Evolutionary conservation across 2,329 filamentous ascomycete genomes (phyloP), one percentile per base, ranked within the genome.

Genomic region (Diplocarpon rosae): DNA sequence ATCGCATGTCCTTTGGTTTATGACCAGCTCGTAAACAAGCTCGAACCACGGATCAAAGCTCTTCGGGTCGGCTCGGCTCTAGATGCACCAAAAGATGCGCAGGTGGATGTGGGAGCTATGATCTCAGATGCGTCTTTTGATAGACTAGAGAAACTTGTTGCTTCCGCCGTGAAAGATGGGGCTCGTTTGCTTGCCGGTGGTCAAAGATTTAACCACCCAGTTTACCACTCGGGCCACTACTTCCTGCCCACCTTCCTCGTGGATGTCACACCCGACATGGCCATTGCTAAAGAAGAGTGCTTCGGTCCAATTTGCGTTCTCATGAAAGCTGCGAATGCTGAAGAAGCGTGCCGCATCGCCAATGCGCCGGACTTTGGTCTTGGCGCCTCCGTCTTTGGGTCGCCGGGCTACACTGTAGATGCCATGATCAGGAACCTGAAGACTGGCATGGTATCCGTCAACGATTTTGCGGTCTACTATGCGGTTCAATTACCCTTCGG

Each of bases 401-500:
- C 74, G 40, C 75, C 81, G 48, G 72, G 76, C 45, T 69, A 70
- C 1, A 72, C 77, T 39, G 69, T 95, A 1, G 65, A 73, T 13
- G 68, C 68, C 13, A 77, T 93, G 24, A 78, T 90, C 1, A 65
- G 65, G 15, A 76, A 78, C 17, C 72, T 95, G 41, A 77, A 82
- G 50, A 80, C 84, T 0, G 92, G 92, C 36, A 95, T 95, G 84
- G 85, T 96, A 0, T 80, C 87, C 17, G 77, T 98, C 55, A 98
- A 98, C 62, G 92, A 98, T 67, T 98, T 98, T 59, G 92, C 82
- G 15, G 83, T 80, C 24, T 95, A 80, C 64, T 98, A 98, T 61
- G 87, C 90, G 42, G 89, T 94, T 7, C 88, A 95, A 65, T 68
- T 98, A 32, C 92, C 92, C 0, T 98, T 98, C 64, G 92, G 92